These are phyloP conservation scores for Rhamnella rubrinervis DNA, from an alignment of 331 rosid genomes.

Conservation along the genomic window DNA sequence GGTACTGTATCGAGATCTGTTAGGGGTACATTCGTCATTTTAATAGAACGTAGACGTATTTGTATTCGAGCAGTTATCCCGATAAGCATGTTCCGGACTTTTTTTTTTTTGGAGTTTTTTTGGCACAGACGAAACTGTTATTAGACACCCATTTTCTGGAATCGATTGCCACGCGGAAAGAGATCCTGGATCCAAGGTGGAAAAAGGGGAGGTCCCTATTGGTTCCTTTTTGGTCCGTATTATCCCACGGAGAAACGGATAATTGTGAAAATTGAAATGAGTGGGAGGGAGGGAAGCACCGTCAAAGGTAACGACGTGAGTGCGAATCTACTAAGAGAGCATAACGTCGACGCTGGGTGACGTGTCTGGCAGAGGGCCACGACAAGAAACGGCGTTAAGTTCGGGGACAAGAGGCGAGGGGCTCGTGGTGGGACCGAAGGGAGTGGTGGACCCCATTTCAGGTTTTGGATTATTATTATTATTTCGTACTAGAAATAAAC, in stretches of 20 bases:
- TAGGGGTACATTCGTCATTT: constrained; percentile 29
- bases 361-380: constrained; percentile 14
- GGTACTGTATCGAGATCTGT: neutral
- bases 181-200: constrained; percentile 19
- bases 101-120: neutral
- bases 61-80: constrained; percentile 31
- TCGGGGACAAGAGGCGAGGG: constrained; percentile 12
- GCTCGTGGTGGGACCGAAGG: constrained; percentile 15
- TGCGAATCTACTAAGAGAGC: neutral
- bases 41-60: neutral
- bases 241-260: constrained; percentile 13
- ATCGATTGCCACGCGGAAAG: constrained; percentile 17
- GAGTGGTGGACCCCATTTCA: constrained; percentile 12
- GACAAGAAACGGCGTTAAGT: constrained; percentile 18
- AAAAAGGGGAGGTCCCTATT: constrained; percentile 12
- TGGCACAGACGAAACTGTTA: too few species aligned
- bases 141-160: too few species aligned
- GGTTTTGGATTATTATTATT: neutral
- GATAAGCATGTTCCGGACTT: constrained; percentile 29
- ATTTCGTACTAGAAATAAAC: too few species aligned
- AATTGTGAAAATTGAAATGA: constrained; percentile 1
- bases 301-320: constrained; percentile 1
- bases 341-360: constrained; percentile 9
- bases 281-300: constrained; percentile 4
- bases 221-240: constrained; percentile 29